Evolutionary conservation across 2,329 filamentous ascomycete species (phyloP).

Genomic region (Ascochyta rabiei): DNA sequence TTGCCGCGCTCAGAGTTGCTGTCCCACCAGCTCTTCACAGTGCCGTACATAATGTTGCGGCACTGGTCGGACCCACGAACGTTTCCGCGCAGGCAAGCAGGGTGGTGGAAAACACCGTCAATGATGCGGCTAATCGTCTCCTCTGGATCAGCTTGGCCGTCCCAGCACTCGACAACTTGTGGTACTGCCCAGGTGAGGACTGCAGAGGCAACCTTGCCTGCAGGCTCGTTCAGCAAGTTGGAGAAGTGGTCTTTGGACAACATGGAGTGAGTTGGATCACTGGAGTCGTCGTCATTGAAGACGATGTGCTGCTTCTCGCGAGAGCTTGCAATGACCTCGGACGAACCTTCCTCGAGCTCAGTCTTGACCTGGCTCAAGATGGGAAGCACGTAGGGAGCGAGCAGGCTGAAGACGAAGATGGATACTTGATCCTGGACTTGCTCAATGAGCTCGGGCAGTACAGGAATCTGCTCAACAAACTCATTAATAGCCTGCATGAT

Average conservation of each 20-base stretch:
- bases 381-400: constrained; percentile 86
- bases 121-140: constrained; percentile 78
- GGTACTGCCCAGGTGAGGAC: constrained; percentile 86
- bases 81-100: constrained; percentile 72
- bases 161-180: constrained; percentile 86
- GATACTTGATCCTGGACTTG: constrained; percentile 87
- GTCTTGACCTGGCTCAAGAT: constrained; percentile 85
- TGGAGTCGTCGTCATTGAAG: constrained; percentile 76
- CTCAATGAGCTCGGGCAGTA: constrained; percentile 83
- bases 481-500: constrained; percentile 79
- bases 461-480: constrained; percentile 82
- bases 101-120: constrained; percentile 84
- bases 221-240: constrained; percentile 86
- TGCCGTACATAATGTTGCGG: constrained; percentile 76
- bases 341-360: constrained; percentile 84
- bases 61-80: constrained; percentile 72
- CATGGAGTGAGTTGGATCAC: constrained; percentile 93
- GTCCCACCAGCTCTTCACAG: constrained; percentile 83
- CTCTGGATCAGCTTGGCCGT: constrained; percentile 76
- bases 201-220: constrained; percentile 79
- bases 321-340: constrained; percentile 85
- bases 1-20: constrained; percentile 67
- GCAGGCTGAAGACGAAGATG: constrained; percentile 87
- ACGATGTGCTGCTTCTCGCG: constrained; percentile 84
- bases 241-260: constrained; percentile 95